These are phyloP conservation scores for Populus hybrid DNA, from an alignment of 441 rosid genomes.

Conservation along the genomic window DNA sequence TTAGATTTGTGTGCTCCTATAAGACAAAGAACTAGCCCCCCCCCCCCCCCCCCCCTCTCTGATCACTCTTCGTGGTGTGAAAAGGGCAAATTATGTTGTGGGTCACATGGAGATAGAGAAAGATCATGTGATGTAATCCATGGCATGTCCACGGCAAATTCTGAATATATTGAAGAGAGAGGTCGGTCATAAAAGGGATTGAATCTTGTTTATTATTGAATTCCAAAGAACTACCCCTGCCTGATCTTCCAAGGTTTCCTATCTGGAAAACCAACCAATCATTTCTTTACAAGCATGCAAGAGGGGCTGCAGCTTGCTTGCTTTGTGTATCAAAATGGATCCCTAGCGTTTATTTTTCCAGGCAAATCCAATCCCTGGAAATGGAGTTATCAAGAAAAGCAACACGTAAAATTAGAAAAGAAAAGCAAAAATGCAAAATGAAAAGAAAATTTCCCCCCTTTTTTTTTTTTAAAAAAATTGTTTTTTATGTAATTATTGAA, in stretches of 20 bases:
- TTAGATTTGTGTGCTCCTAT: slow-evolving; percentile 22
- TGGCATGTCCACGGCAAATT: slow-evolving; percentile 10
- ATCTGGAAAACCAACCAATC: slow-evolving; percentile 4
- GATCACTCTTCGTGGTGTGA: background rate
- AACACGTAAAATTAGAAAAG: background rate
- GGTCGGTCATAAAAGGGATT: slow-evolving; percentile 22
- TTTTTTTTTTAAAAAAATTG: no score
- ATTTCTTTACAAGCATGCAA: background rate
- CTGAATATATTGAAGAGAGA: background rate
- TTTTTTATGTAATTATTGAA: background rate
- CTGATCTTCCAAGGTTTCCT: background rate
- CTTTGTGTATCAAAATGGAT: background rate
- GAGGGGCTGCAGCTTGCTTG: no score
- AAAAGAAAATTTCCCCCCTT: background rate
- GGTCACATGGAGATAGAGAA: slow-evolving; percentile 26
- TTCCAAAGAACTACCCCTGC: background rate
- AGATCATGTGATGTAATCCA: slow-evolving; percentile 22
- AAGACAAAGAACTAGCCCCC: slow-evolving; percentile 19
- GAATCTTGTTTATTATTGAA: slow-evolving; percentile 30
- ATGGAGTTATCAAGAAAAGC: background rate
- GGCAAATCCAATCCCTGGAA: slow-evolving; percentile 6
- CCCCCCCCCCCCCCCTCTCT: background rate
- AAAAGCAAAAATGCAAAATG: background rate
- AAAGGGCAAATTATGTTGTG: slow-evolving; percentile 10
- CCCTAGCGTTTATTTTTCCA: slow-evolving; percentile 4